Evolutionary conservation across 208 protist species (phyloP).

Genomic region (Leishmania gerbilli): DNA sequence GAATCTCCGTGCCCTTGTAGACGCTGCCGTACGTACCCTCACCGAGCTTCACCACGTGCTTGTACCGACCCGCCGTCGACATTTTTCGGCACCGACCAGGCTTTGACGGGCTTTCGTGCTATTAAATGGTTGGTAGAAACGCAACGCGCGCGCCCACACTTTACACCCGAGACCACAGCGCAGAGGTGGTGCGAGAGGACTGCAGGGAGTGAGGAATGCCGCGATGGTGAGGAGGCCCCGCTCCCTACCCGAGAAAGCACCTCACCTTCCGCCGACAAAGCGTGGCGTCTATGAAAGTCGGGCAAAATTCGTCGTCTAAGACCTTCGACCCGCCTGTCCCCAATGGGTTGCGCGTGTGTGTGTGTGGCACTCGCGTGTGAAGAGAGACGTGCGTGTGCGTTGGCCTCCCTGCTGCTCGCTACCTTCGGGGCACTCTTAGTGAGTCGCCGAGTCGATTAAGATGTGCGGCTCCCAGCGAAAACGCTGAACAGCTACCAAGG

Average conservation of each 20-base stretch:
- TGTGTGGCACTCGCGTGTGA: not conserved
- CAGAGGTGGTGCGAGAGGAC: not conserved
- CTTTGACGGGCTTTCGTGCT: not conserved
- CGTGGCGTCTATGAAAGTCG: not conserved
- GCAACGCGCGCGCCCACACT: not conserved
- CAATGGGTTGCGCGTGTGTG: not conserved
- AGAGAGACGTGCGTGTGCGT: not conserved
- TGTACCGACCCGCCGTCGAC: conserved; percentile 83
- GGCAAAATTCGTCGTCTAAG: not conserved
- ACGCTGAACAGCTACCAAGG: not conserved
- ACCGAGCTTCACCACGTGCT: conserved; percentile 96
- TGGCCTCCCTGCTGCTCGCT: not conserved
- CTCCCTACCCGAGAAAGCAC: not conserved
- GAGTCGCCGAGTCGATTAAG: not conserved
- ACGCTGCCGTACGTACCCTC: conserved; percentile 98
- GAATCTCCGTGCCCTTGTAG: conserved; percentile 94
- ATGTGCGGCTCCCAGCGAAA: not conserved
- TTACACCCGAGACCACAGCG: not conserved
- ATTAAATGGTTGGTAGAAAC: not conserved
- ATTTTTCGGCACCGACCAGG: conserved; percentile 25
- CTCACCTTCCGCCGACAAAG: not conserved
- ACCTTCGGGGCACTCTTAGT: not conserved
- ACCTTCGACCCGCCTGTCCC: not conserved
- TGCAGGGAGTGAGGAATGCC: not conserved
- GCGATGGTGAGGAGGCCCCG: not conserved